These are phyloP conservation scores for Podospora fimiseda DNA, from an alignment of 495 filamentous ascomycete species.

Conservation along the genomic window DNA sequence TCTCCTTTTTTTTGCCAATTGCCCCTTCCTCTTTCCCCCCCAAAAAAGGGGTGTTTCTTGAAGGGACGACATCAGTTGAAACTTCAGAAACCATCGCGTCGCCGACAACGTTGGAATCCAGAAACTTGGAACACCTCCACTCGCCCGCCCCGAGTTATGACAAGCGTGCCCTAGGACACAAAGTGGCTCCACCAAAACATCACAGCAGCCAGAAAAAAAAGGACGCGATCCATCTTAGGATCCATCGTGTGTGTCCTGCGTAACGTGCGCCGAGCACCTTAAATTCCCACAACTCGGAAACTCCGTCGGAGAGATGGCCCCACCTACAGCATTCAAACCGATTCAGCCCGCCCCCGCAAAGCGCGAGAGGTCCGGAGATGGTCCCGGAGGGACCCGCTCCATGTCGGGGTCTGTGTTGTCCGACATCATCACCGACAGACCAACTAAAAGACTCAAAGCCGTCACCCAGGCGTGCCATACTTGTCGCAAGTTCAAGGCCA, in stretches of 20 bases:
- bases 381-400: neutral
- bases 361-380: slow-evolving; percentile 3
- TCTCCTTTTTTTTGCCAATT: too few species aligned
- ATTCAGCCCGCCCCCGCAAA: slow-evolving; percentile 17
- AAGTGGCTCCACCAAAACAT: neutral
- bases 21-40: too few species aligned
- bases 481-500: slow-evolving; percentile 20
- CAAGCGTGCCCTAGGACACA: neutral
- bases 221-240: neutral
- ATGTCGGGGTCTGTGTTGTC: neutral
- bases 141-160: too few species aligned
- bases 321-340: slow-evolving; percentile 7
- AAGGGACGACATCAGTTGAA: too few species aligned
- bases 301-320: slow-evolving; percentile 4
- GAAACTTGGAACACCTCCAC: too few species aligned
- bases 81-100: too few species aligned
- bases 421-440: slow-evolving; percentile 3
- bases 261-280: neutral
- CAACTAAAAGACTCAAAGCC: slow-evolving; percentile 17
- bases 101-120: too few species aligned
- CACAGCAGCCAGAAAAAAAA: neutral
- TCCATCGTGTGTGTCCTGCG: too few species aligned
- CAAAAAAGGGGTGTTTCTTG: too few species aligned
- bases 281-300: neutral
- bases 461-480: slow-evolving; percentile 24